These are phyloP conservation scores for Penicillium fimorum DNA, from an alignment of 495 filamentous ascomycete species.

Conservation along the genomic window DNA sequence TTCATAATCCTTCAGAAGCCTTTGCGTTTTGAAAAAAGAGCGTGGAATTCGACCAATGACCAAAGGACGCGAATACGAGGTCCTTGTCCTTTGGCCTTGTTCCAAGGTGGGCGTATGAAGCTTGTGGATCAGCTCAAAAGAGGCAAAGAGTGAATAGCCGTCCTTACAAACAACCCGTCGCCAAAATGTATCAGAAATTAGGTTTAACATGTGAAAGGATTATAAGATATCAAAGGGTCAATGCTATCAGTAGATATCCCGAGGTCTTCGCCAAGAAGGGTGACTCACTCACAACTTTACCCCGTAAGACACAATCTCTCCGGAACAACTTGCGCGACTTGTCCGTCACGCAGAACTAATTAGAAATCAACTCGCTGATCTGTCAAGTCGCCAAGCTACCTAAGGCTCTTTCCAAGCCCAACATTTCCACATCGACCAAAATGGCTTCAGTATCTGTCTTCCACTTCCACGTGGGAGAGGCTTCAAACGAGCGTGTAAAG, in stretches of 20 bases:
- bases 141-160: not conserved
- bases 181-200: no score
- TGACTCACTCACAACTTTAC: not conserved
- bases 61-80: no score
- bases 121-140: no score
- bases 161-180: no score
- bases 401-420: not conserved
- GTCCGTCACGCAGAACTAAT: not conserved
- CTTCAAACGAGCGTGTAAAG: conserved; percentile 22
- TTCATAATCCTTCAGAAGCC: no score
- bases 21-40: no score
- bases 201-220: no score
- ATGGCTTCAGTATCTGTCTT: conserved; percentile 14
- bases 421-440: not conserved
- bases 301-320: not conserved
- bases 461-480: conserved; percentile 9
- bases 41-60: no score
- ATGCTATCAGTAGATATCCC: not conserved
- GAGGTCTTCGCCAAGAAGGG: not conserved
- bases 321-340: not conserved
- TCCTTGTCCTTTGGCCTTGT: no score
- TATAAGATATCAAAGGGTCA: no score
- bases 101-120: no score
- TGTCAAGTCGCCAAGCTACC: not conserved
- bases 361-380: not conserved